phyloP scores from a whole-genome alignment of 192 early-diverging fungal species.

The Borealophlyctis nickersoniae region DNA sequence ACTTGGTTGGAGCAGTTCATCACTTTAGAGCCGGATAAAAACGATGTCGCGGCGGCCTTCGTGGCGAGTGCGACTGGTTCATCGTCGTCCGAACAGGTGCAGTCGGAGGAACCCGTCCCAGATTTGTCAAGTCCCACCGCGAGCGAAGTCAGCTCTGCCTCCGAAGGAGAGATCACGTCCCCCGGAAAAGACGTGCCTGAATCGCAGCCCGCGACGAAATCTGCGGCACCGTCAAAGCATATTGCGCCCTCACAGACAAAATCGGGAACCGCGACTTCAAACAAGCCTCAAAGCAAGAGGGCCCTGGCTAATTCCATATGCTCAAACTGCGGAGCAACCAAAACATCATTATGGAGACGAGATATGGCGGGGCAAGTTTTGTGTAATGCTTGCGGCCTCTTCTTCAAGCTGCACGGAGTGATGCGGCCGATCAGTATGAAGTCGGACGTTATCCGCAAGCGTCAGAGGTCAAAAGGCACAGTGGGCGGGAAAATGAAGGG shows the following conservation, averaged over 20 bases:
- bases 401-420: constrained; percentile 87
- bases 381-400: constrained; percentile 97
- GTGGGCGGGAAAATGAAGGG: not conserved
- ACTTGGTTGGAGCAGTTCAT: not conserved
- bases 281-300: not conserved
- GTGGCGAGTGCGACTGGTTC: no score
- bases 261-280: not conserved
- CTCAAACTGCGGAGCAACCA: constrained; percentile 79
- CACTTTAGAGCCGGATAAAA: not conserved
- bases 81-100: no score
- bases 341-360: constrained; percentile 92
- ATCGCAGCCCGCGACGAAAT: not conserved
- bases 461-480: constrained; percentile 57
- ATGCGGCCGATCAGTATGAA: constrained; percentile 82
- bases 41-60: not conserved
- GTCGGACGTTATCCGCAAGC: constrained; percentile 84
- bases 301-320: constrained; percentile 43
- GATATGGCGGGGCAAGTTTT: constrained; percentile 82
- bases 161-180: not conserved
- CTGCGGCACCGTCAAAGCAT: not conserved
- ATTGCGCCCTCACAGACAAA: not conserved
- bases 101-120: no score
- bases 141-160: not conserved
- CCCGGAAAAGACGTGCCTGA: no score
- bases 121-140: not conserved